Evolutionary conservation across 2,329 filamentous ascomycete species (phyloP).

Genomic region (Rhynchosporium graminicola): DNA sequence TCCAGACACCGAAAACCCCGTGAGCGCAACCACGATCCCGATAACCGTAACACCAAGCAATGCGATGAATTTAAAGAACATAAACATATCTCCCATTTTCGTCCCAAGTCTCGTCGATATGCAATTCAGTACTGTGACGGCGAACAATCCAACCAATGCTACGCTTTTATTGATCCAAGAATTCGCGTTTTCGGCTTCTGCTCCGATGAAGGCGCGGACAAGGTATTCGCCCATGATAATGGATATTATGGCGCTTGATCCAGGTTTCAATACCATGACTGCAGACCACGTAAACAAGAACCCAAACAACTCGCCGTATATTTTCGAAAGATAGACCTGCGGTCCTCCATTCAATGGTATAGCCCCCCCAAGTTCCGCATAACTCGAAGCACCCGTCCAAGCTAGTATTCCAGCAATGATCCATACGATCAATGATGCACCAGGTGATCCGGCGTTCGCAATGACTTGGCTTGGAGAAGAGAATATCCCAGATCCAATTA

Average conservation of each 20-base stretch:
- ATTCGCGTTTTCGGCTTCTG: conserved; percentile 79
- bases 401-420: conserved; percentile 85
- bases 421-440: conserved; percentile 90
- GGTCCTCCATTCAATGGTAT: conserved; percentile 94
- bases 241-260: conserved; percentile 88
- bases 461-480: conserved; percentile 93
- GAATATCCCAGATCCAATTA: conserved; percentile 96
- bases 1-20: conserved; percentile 77
- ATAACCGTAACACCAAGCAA: conserved; percentile 83
- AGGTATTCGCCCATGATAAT: conserved; percentile 99
- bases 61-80: conserved; percentile 96
- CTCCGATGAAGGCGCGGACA: conserved; percentile 82
- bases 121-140: conserved; percentile 85
- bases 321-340: conserved; percentile 93
- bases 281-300: conserved; percentile 98
- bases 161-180: conserved; percentile 90
- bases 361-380: conserved; percentile 91
- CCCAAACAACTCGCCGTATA: conserved; percentile 88
- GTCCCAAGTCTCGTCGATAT: conserved; percentile 88
- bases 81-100: conserved; percentile 84
- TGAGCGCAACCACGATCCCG: conserved; percentile 85
- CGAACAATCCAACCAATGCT: conserved; percentile 71
- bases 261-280: conserved; percentile 90
- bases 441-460: conserved; percentile 85
- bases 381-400: conserved; percentile 94